Evolutionary conservation across 1,284 basidiomycete species (phyloP).

Genomic region (Caloboletus firmus): DNA sequence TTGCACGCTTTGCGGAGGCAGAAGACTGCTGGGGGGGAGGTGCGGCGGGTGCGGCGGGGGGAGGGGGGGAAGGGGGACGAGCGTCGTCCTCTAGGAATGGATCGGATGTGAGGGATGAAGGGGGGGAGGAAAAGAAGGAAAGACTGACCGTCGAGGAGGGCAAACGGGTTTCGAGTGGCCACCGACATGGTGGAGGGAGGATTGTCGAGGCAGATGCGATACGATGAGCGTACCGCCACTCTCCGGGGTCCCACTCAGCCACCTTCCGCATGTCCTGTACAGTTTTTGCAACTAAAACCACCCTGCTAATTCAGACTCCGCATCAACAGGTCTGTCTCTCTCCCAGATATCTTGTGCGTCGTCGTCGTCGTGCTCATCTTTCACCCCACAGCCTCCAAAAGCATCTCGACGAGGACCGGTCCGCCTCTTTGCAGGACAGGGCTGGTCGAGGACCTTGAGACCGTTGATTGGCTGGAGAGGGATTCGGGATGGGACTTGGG

Average conservation of each 20-base stretch:
- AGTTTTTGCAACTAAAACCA: conserved; percentile 42
- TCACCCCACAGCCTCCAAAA: conserved; percentile 62
- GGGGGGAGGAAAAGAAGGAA: not conserved
- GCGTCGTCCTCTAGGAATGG: conserved; percentile 43
- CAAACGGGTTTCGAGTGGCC: conserved; percentile 81
- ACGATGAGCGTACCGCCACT: conserved; percentile 2
- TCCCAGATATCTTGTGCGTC: fast-evolving
- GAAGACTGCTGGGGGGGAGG: conserved; percentile 33
- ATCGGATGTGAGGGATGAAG: not conserved
- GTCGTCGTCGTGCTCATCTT: conserved; percentile 1
- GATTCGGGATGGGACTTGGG: conserved; percentile 77
- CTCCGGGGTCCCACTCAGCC: conserved; percentile 46
- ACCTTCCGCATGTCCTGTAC: conserved; percentile 46
- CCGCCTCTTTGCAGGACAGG: conserved; percentile 64
- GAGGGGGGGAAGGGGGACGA: conserved; percentile 43
- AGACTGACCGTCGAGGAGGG: conserved; percentile 69
- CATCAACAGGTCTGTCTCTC: conserved; percentile 45
- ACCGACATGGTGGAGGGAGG: conserved; percentile 67
- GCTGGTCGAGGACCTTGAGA: conserved; percentile 82
- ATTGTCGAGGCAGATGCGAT: not conserved
- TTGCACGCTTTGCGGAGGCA: conserved; percentile 42
- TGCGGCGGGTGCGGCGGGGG: conserved; percentile 34
- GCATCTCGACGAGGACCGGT: conserved; percentile 83
- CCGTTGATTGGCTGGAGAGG: conserved; percentile 80
- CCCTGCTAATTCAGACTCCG: not conserved